These are phyloP conservation scores for Epichloe scottii DNA, from an alignment of 2,329 filamentous ascomycete species.

Conservation along the genomic window DNA sequence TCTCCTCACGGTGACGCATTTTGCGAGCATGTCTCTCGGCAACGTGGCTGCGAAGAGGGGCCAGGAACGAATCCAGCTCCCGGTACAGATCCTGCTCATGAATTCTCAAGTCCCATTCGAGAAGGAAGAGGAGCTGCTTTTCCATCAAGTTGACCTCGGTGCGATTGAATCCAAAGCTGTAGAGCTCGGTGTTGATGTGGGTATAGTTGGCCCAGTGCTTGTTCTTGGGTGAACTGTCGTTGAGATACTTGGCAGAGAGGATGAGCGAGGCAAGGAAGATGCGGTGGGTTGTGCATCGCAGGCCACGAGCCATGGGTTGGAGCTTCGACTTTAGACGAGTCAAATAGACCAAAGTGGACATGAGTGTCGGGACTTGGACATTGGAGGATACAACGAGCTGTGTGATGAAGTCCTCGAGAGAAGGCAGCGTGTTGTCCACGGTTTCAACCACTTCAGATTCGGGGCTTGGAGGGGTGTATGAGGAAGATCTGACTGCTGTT, in stretches of 20 bases:
- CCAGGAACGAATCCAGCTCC: slow-evolving; percentile 79
- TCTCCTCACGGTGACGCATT: slow-evolving; percentile 35
- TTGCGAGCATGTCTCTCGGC: slow-evolving; percentile 37
- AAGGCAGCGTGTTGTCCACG: slow-evolving; percentile 51
- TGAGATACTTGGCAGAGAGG: slow-evolving; percentile 88
- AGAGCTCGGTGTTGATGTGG: slow-evolving; percentile 50
- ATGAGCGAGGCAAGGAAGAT: slow-evolving; percentile 90
- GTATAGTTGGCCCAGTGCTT: slow-evolving; percentile 99
- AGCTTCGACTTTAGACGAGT: slow-evolving; percentile 70
- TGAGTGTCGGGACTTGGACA: slow-evolving; percentile 92
- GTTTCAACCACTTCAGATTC: slow-evolving; percentile 33
- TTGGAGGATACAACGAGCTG: slow-evolving; percentile 86
- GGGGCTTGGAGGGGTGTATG: slow-evolving; percentile 40
- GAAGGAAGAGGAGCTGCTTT: slow-evolving; percentile 88
- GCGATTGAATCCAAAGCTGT: slow-evolving; percentile 77
- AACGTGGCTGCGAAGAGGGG: slow-evolving; percentile 59
- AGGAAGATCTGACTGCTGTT: slow-evolving; percentile 18
- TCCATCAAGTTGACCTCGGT: slow-evolving; percentile 99
- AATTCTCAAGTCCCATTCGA: slow-evolving; percentile 90
- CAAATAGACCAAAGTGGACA: slow-evolving; percentile 94
- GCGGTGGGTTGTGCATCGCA: slow-evolving; percentile 91
- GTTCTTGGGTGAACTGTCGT: slow-evolving; percentile 98
- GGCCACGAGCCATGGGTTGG: slow-evolving; percentile 88
- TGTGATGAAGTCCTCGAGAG: slow-evolving; percentile 81
- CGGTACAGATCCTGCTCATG: slow-evolving; percentile 73